Base-by-base conservation (phyloP, 306 rosid genomes). In the Hippophae tibetana region DNA sequence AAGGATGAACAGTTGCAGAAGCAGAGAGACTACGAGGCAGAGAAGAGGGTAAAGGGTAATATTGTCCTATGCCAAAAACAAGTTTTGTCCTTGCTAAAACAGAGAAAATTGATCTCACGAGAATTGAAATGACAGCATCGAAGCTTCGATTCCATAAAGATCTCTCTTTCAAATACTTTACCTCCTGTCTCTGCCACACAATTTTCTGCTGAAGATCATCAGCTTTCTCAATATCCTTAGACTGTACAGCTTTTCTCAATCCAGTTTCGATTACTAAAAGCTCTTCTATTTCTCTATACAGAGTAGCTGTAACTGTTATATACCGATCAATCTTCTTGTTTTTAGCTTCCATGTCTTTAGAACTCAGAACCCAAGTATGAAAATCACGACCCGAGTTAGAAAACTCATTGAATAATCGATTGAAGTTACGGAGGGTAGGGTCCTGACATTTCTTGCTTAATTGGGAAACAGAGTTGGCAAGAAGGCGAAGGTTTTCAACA, bases 171-270 rank as follows among this genome's bases (percentile, higher is more conserved):
- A 86, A 40, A 42, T 77, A 80, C 73, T 92, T 88, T 3, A 92
- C 79, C 74, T 92, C 95, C 62, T 92, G 93, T 46, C 74, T 80
- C 73, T 77, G 95, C 93, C 95, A 92, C 72, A 75, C 69, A 61
- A 92, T 86, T 84, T 77, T 92, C 9, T 88, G 85, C 58, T 85
- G 89, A 49, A 92, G 86, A 25, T 92, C 98, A 25, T 55, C 23
- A 40, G 80, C 65, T 57, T 80, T 85, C 50, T 70, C 82, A 9
- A 78, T 89, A 12, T 81, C 81, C 5, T 31, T 31, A 31, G 38
- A 31, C 9, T 50, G 58, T 42, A 56, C 12, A 12, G 60, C 56
- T 13, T 53, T 92, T 27, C 67, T 81, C 53, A 92, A 61, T 18
- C 74, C 69, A 56, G 56, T 72, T 69, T 92, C 94, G 42, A 88